phyloP scores from a whole-genome alignment of 2,329 filamentous ascomycete species.

The Juglanconis oblonga region DNA sequence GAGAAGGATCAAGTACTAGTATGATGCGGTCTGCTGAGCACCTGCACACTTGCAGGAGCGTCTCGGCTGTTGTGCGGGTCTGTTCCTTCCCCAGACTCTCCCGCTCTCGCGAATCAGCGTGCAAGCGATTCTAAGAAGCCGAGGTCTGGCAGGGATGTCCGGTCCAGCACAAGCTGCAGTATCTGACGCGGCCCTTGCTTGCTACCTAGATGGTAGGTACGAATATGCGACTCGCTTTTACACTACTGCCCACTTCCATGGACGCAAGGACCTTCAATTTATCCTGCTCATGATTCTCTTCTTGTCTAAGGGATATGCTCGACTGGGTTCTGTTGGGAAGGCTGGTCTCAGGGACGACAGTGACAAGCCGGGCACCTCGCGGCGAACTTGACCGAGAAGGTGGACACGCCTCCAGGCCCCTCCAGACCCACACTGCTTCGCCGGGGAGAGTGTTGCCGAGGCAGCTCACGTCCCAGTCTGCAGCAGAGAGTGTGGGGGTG shows the following conservation, averaged over 20 bases:
- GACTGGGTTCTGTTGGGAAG: too few species aligned
- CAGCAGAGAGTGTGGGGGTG: not conserved
- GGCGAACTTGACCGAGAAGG: constrained; percentile 11
- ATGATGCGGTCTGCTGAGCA: not conserved
- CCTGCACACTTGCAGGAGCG: not conserved
- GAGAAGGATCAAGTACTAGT: constrained; percentile 15
- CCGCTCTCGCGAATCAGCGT: constrained; percentile 13
- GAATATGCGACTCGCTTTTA: too few species aligned
- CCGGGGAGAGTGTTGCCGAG: constrained; percentile 14
- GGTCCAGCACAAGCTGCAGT: constrained; percentile 1
- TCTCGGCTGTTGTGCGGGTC: constrained; percentile 10
- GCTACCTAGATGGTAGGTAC: too few species aligned
- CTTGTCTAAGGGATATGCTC: too few species aligned
- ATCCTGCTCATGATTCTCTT: too few species aligned
- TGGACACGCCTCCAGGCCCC: too few species aligned
- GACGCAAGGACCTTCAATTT: too few species aligned
- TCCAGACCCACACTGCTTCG: not conserved
- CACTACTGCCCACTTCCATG: too few species aligned
- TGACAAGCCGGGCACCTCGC: constrained; percentile 6
- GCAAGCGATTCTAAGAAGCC: constrained; percentile 23
- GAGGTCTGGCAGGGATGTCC: constrained; percentile 21
- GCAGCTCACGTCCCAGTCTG: not conserved
- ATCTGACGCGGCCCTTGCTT: too few species aligned
- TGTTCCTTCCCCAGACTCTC: constrained; percentile 15
- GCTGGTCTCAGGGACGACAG: not conserved